A percentile compares a stretch with the other conserved stretches of the same genome.
phyloP scores from a whole-genome alignment of 2,329 filamentous ascomycete species.

The Paracoccidioides brasiliensis region DNA sequence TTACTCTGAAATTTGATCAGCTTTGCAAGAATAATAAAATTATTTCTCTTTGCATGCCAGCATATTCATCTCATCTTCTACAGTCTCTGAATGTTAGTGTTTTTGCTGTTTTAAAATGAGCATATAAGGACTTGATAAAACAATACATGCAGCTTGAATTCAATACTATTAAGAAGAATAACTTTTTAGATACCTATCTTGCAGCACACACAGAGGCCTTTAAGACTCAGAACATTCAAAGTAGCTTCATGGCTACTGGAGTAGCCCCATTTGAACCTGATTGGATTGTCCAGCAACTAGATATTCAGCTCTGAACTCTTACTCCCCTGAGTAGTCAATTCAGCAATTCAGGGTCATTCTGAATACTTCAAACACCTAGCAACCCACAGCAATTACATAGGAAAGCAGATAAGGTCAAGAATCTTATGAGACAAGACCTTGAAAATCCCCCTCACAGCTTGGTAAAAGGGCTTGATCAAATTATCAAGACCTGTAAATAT shows the following conservation, averaged over 20 bases:
- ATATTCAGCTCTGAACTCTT: neutral
- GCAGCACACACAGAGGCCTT: neutral
- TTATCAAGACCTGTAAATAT: too few relatives aligned
- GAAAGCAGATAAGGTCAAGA: neutral
- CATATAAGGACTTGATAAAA: too few relatives aligned
- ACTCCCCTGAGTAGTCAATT: neutral
- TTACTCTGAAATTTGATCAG: too few relatives aligned
- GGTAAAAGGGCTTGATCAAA: too few relatives aligned
- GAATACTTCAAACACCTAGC: neutral
- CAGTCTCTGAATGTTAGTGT: too few relatives aligned
- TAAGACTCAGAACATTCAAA: conserved; percentile 6
- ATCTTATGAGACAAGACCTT: too few relatives aligned
- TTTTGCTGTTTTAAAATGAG: too few relatives aligned
- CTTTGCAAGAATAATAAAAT: too few relatives aligned
- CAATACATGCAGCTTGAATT: conserved; percentile 4
- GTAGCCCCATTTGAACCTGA: neutral
- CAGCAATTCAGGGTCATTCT: too few relatives aligned
- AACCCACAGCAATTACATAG: neutral
- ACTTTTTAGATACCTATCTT: conserved; percentile 4
- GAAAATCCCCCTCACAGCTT: too few relatives aligned
- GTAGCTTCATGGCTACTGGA: conserved; percentile 1
- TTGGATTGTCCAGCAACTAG: neutral
- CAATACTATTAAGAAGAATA: neutral
- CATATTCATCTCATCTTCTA: too few relatives aligned
- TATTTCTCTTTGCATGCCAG: too few relatives aligned